Base-by-base conservation (phyloP, 371 early-diverging fungal genomes). In the Mucor indicus region DNA sequence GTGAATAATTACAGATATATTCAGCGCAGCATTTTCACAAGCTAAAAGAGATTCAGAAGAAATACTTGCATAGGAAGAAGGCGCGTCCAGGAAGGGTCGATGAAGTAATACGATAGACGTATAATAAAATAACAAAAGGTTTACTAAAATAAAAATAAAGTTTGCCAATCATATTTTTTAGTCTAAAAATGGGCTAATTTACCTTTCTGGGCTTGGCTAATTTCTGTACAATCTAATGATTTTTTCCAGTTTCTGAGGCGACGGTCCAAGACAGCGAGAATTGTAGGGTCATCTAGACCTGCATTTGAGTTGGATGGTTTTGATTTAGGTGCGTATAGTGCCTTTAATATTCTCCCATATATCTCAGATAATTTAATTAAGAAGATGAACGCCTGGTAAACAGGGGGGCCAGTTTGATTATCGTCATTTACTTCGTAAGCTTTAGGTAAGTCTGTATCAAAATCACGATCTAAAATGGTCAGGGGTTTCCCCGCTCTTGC, bases 1-100 rank as follows among this genome's bases (percentile, higher is more conserved):
- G 20, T 54, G 41, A 13, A 72, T 45, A 2, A 65, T 52, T 8
- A 51, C 38, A 8, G 60, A 55, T 22, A 72, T 58, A n/a, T 49
- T 51, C 2, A 38, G 23, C 4, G 73, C 69, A 8, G 73, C 69
- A 25, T 66, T 58, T n/a, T 54, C 47, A 37, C 74, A 67, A 7
- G 51, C 53, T 31, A 38, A 45, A n/a, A 64, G 57, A 6, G 74
- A 69, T 16, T 66, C 67, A 38, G 32, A 10, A 54, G 31, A 13
- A 36, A 43, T 16, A 35, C 22, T 31, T 12, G 12, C 8, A 32
- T 13, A 10, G 46, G 45, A 5, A 63, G 43, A 25, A 63, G 55
- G 9, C 67, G n/a, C n/a, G n/a, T n/a, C n/a, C n/a, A n/a, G 55
- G 49, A 76, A 84, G 0, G 82, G 84, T 23, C 83, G 58, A 55